Base-by-base conservation (phyloP, 345 rosid genomes). In the Lumnitzera littorea region DNA sequence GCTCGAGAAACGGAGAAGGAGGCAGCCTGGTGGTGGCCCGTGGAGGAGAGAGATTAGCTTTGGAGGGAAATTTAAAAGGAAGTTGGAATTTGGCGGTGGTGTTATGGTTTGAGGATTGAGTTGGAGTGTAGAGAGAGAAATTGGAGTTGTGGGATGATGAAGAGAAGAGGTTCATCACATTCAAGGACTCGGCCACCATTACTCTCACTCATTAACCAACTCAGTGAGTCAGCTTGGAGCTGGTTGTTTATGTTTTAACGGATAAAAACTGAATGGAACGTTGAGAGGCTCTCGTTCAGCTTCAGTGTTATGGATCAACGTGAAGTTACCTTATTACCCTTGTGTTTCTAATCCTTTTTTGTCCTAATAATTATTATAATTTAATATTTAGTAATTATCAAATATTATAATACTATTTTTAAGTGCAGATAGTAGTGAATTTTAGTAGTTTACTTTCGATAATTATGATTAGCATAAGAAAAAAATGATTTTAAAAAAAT, bases 71-170 rank as follows among this genome's bases (percentile, higher is more conserved):
- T 51, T 73, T 76, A 56, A 68, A 71, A 20, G 59, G 55, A 54
- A 57, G 24, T n/a, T 63, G 62, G 17, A 62, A 25, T 41, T 64
- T 80, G 56, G 64, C 64, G 62, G 55, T 51, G 67, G 62, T 29
- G 58, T 51, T 48, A 57, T 57, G 53, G 46, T 58, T 83, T 13
- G 74, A 69, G 71, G 58, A 74, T 49, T 72, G 87, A 62, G 77
- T 73, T 15, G 80, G 63, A 46, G 74, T 46, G 65, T 76, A 72
- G 53, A 81, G 70, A 56, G 83, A 52, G 64, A 87, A 75, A 55
- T 63, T 70, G 41, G 84, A 67, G 57, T 72, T 82, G 5, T 88
- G 74, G 4, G 94, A 62, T 62, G 95, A 71, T 4, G 94, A 69
- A 62, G 91, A 60, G 65, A 67, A 64, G 12, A 61, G 49, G 57